A percentile compares a stretch with the other conserved stretches of the same genome.
phyloP scores from a whole-genome alignment of 306 rosid species.

The Senna tora region DNA sequence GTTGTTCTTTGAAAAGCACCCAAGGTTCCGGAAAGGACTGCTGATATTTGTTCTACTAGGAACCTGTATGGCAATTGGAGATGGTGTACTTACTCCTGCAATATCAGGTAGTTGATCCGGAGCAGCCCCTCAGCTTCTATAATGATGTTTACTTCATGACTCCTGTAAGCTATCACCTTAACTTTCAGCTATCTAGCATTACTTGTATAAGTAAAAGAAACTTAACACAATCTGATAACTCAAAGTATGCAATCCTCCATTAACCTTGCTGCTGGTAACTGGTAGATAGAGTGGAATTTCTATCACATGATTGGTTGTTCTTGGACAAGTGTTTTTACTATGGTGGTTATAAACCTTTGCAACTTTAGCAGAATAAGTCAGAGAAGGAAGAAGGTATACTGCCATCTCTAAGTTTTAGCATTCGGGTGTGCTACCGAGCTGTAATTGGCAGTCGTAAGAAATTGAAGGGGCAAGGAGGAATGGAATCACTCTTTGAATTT shows the following conservation, averaged over 20 bases:
- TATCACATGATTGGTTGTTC: neutral
- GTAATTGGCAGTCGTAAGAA: neutral
- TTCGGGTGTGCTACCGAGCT: neutral
- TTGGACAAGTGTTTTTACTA: neutral
- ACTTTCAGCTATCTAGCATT: conserved; percentile 29
- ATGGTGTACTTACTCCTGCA: conserved; percentile 77
- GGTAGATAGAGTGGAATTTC: neutral
- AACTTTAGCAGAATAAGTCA: too few species aligned
- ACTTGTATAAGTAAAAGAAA: conserved; percentile 33
- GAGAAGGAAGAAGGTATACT: too few species aligned
- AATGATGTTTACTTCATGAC: conserved; percentile 41
- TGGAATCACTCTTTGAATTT: neutral
- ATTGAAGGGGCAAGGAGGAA: neutral
- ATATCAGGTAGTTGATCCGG: conserved; percentile 65
- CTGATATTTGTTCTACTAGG: conserved; percentile 70
- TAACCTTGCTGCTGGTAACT: conserved; percentile 11
- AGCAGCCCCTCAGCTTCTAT: conserved; percentile 40
- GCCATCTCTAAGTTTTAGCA: neutral
- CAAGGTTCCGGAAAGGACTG: conserved; percentile 49
- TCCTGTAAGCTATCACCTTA: conserved; percentile 43
- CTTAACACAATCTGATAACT: conserved; percentile 5
- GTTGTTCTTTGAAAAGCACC: conserved; percentile 57
- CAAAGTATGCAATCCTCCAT: conserved; percentile 20
- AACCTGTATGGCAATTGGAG: conserved; percentile 73
- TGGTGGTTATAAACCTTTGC: too few species aligned